Evolutionary conservation across 495 filamentous ascomycete genomes (phyloP), one percentile per base, ranked within the genome.

Genomic region (Neurospora terricola): DNA sequence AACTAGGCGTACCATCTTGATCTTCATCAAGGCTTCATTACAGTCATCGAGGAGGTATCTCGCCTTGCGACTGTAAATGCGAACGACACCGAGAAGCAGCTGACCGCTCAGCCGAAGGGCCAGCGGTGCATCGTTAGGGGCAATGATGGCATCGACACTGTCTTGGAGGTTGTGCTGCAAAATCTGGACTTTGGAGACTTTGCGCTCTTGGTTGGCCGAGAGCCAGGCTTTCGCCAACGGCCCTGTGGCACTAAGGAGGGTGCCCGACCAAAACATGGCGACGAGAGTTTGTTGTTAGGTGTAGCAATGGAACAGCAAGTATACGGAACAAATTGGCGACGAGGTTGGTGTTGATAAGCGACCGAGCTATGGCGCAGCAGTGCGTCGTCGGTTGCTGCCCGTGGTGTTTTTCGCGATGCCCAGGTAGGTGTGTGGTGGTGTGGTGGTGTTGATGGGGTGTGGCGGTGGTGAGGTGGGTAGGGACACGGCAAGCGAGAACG

Each of bases 261-360:
- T 94, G 85, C 97, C 95, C 30, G 96, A 97, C 83, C 97, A 99
- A 85, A 99, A 99, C 96, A 99, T 99, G 80, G 81, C 84, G 87
- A 77, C 73, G 74, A 72, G 71, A 79, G 80, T 16, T 62, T 62
- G 12, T 30, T 18, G 54, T 66, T 66, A 34, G 54, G 54, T 66
- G 30, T 36, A 66, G 54, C 54, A 66, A 66, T 66, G 54, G 27
- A 5, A 66, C 54, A 78, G 82, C 76, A 79, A 79, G 72, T 66
- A 66, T 34, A 66, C 27, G 30, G 12, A 34, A 27, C 27, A 34
- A 36, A 66, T 36, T 36, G 54, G 54, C 14, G 54, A 66, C 54
- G 23, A 66, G 30, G 14, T 18, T 34, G 54, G 30, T 9, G 27
- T 34, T 30, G 54, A 66, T 30, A 66, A 16, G 54, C 54, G 27